Evolutionary conservation across 805 yeast species (phyloP), one percentile per base, ranked within the genome.

Genomic region (Ogataea methylovora): DNA sequence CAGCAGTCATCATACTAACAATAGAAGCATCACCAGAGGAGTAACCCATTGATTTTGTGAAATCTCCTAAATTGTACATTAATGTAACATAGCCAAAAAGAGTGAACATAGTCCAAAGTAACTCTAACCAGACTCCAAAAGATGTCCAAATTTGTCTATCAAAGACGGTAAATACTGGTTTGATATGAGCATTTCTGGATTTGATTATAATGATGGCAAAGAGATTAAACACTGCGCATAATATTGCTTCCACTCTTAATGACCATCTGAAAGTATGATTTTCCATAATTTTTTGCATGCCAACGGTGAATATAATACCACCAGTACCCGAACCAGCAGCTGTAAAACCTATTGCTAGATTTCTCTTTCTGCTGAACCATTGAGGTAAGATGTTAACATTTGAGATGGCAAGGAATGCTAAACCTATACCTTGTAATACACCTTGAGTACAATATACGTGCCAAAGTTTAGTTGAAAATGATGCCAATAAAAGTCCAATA

Each of bases 361-460:
- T 78, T 43, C 88, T 63, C 38, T 60, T 76, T 42, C 72, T 77
- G 29, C 69, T 55, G 51, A 83, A 83, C 81, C 84, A 82, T 35
- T 76, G 84, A 0, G 87, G 86, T 18, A 82, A 46, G 11, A 80
- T 54, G 2, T 76, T 65, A 15, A 76, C 58, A 4, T 73, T 76
- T 1, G 90, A 81, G 3, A 76, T 64, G 34, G 74, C 70, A 24
- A 76, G 60, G 12, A 75, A 50, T 0, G 84, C 75, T 43, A 76
- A 51, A 2, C 79, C 79, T 22, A 71, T 48, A 22, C 86, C 82
- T 34, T 68, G 69, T 28, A 82, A 39, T 2, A 79, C 61, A 20
- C 90, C 88, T 54, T 82, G 88, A 6, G 84, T 73, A 27, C 78
- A 52, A 46, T 69, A 78, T 11, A 83, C 48, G 41, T 83, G 78